phyloP scores from a whole-genome alignment of 768 basidiomycete species.

The Kwoniella mangroviensis region DNA sequence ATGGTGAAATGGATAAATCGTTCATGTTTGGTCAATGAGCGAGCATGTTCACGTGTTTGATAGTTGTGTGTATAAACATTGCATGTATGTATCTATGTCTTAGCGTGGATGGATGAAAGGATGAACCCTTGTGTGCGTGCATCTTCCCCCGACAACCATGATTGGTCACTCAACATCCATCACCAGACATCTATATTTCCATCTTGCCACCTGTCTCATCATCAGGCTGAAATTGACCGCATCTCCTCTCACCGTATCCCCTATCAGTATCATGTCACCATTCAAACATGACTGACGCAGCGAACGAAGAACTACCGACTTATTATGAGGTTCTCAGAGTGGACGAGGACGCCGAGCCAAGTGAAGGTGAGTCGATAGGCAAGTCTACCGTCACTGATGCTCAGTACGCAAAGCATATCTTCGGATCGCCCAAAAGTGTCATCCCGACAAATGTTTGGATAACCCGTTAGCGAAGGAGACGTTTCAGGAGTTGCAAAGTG shows the following conservation, averaged over 20 bases:
- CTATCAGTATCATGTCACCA: background rate
- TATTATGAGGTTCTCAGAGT: constrained; percentile 34
- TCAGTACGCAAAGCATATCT: constrained; percentile 44
- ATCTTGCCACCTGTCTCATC: background rate
- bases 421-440: constrained; percentile 30
- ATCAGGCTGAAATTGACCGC: background rate
- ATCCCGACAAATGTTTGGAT: constrained; percentile 37
- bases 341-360: constrained; percentile 25
- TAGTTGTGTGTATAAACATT: background rate
- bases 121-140: constrained; percentile 3
- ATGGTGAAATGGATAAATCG: constrained; percentile 3
- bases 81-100: background rate
- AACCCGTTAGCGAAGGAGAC: constrained; percentile 29
- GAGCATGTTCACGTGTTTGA: constrained; percentile 5
- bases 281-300: background rate
- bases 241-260: background rate
- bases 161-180: background rate
- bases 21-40: constrained; percentile 2
- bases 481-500: constrained; percentile 40
- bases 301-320: constrained; percentile 7
- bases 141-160: background rate
- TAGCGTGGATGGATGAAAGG: constrained; percentile 1
- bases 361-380: constrained; percentile 24
- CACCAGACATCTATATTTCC: background rate
- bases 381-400: constrained; percentile 8